Conservation (phyloP, 1,284 basidiomycete genomes). For the Leccinum huronense region DNA sequence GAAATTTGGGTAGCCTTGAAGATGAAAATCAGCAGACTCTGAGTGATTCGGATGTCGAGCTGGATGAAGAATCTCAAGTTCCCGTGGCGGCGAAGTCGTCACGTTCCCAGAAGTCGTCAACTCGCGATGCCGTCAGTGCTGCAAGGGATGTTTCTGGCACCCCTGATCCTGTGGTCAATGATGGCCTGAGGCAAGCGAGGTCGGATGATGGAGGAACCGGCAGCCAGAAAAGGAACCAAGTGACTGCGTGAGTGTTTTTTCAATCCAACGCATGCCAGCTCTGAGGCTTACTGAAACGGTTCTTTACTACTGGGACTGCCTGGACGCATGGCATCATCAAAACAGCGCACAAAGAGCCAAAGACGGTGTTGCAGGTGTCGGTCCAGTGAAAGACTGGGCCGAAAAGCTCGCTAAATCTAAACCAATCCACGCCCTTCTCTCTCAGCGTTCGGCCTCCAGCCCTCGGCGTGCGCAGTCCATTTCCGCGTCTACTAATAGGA, state of each 20-base stretch:
- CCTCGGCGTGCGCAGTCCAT: not conserved
- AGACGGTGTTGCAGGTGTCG: not conserved
- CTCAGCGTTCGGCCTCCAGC: not conserved
- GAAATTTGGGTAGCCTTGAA: not conserved
- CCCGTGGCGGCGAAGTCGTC: not conserved
- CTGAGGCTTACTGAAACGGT: not conserved
- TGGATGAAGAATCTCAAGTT: not conserved
- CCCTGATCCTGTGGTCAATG: not conserved
- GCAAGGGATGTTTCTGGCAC: not conserved
- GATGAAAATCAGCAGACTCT: not conserved
- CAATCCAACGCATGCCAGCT: not conserved
- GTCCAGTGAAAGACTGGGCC: not conserved
- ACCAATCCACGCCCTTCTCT: not conserved
- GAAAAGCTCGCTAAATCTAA: not conserved
- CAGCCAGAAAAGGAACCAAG: constrained; percentile 1
- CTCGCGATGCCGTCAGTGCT: not conserved
- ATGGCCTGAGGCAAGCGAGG: not conserved
- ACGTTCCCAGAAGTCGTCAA: not conserved
- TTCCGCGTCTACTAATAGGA: not conserved
- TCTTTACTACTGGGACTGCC: not conserved
- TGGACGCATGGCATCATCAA: not conserved
- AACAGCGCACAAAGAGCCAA: not conserved
- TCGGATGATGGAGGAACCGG: not conserved
- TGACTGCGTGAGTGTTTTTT: not conserved
- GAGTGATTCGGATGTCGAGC: not conserved